phyloP scores from a whole-genome alignment of 192 early-diverging fungal genomes.

The Funneliformis geosporum region DNA sequence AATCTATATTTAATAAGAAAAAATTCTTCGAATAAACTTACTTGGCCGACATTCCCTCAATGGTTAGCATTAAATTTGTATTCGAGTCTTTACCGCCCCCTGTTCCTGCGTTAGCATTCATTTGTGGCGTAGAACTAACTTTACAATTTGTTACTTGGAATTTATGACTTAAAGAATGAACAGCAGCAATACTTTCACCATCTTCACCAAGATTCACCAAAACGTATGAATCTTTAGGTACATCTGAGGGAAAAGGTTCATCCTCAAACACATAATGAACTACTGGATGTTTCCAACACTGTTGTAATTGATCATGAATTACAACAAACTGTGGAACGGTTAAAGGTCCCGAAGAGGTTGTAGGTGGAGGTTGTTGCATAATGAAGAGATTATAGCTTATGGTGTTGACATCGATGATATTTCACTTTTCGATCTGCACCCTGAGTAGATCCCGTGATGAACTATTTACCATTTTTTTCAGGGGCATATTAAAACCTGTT shows the following conservation, averaged over 20 bases:
- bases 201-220: constrained; percentile 40
- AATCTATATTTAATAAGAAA: neutral
- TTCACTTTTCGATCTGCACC: too few species aligned
- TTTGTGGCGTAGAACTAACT: constrained; percentile 34
- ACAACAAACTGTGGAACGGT: constrained; percentile 50
- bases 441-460: too few species aligned
- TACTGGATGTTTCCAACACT: constrained; percentile 44
- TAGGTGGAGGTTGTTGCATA: constrained; percentile 3
- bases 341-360: constrained; percentile 4
- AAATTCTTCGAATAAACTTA: neutral
- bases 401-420: too few species aligned
- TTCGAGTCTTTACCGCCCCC: constrained; percentile 14
- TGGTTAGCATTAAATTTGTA: constrained; percentile 34
- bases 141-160: constrained; percentile 46
- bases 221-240: constrained; percentile 42
- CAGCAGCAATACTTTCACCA: constrained; percentile 29
- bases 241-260: constrained; percentile 37
- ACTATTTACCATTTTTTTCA: too few species aligned
- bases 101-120: constrained; percentile 18
- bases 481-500: too few species aligned
- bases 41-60: constrained; percentile 42
- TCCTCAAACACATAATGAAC: constrained; percentile 52
- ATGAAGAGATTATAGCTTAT: too few species aligned
- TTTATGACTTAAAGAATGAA: constrained; percentile 44
- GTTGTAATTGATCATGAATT: constrained; percentile 42